phyloP scores from a whole-genome alignment of 2,329 filamentous ascomycete genomes.

The Reticulascus tulasneorum region DNA sequence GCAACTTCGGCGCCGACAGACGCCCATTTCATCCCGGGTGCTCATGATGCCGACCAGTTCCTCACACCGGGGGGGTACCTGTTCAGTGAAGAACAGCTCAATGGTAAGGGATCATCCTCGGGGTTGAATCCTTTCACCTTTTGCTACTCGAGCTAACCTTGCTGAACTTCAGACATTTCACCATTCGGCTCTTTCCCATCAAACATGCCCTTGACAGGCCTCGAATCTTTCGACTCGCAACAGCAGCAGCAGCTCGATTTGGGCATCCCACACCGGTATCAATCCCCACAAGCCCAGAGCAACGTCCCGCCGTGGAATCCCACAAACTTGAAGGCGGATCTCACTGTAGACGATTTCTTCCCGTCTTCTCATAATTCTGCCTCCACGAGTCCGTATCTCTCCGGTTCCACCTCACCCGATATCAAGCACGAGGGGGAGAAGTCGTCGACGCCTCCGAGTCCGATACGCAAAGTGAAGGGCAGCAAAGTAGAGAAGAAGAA shows the following conservation, averaged over 20 bases:
- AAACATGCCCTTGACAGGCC: slow-evolving; percentile 18
- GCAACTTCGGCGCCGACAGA: slow-evolving; percentile 22
- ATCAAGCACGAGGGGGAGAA: slow-evolving; percentile 22
- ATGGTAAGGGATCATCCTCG: slow-evolving; percentile 20
- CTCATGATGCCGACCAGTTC: slow-evolving; percentile 25
- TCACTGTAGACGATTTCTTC: slow-evolving; percentile 35
- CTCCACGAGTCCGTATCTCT: slow-evolving; percentile 21
- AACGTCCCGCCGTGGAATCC: slow-evolving; percentile 41
- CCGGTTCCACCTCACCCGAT: slow-evolving; percentile 20
- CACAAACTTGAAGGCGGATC: slow-evolving; percentile 28
- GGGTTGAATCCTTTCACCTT: not conserved
- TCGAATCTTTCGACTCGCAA: slow-evolving; percentile 15
- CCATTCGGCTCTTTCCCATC: slow-evolving; percentile 27
- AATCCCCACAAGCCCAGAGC: slow-evolving; percentile 22
- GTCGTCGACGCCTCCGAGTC: slow-evolving; percentile 24
- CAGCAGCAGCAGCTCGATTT: slow-evolving; percentile 29
- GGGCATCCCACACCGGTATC: slow-evolving; percentile 32
- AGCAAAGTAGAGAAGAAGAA: slow-evolving; percentile 39
- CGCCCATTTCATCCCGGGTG: slow-evolving; percentile 23
- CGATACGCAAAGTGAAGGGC: slow-evolving; percentile 39
- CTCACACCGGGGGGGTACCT: slow-evolving; percentile 35
- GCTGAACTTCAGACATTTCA: slow-evolving; percentile 19
- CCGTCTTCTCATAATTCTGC: slow-evolving; percentile 26
- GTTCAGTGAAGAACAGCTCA: slow-evolving; percentile 30
- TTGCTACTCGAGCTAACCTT: slow-evolving; percentile 3